Percentiles rank a stretch among this genome's conserved stretches.
Conservation (phyloP, 169 alveolate species). For the Plasmodium inui region DNA sequence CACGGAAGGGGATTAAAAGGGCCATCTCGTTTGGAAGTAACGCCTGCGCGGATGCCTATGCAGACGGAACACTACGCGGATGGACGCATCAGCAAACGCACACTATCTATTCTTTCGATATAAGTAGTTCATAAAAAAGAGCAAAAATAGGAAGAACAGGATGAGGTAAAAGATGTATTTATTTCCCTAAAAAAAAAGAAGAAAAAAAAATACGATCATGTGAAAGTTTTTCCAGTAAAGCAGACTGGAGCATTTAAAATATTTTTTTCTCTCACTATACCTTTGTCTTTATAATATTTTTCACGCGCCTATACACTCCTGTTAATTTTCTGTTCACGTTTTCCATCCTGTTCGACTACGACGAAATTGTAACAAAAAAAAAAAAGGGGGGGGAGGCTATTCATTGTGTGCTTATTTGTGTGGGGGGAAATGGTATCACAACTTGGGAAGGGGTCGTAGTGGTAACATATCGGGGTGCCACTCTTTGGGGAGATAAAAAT, state of each 20-base stretch:
- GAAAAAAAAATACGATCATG: background rate
- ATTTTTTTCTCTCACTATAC: slow-evolving; percentile 15
- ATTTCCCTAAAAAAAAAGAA: slow-evolving; percentile 60
- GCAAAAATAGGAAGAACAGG: slow-evolving; percentile 50
- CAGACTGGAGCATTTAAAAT: background rate
- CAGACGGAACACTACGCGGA: background rate
- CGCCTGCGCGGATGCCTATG: background rate
- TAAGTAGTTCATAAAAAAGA: slow-evolving; percentile 61
- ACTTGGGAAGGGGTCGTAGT: background rate
- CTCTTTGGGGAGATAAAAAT: background rate
- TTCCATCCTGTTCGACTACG: slow-evolving; percentile 60
- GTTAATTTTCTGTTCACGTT: slow-evolving; percentile 57
- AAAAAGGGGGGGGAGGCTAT: background rate
- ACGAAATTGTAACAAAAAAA: background rate
- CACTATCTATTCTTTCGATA: slow-evolving; percentile 48
- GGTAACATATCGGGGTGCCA: background rate
- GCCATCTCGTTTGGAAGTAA: background rate
- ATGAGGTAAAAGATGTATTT: slow-evolving; percentile 62
- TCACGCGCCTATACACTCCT: slow-evolving; percentile 62
- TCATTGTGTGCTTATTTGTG: background rate
- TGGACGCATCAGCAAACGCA: background rate
- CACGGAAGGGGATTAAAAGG: background rate
- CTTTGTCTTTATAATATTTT: slow-evolving; percentile 62
- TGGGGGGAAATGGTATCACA: background rate
- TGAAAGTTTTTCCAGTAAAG: background rate